Evolutionary conservation across 805 yeast species (phyloP), one percentile per base, ranked within the genome.

Genomic region (Candida sonorensis): DNA sequence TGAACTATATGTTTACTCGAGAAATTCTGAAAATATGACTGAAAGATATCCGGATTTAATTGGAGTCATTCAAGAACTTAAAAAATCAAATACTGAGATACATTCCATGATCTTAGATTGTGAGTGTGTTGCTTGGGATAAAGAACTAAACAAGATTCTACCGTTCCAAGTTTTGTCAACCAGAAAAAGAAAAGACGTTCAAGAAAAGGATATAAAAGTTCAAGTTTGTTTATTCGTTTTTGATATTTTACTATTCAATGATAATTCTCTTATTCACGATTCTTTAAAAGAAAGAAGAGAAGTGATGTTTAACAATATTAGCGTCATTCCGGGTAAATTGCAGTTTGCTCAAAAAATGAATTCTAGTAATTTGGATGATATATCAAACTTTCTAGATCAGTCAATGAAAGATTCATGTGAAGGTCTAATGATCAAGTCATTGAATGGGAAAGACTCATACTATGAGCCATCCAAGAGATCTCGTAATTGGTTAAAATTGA

Each of bases 121-220:
- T 60, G 98, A 92, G 59, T 96, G 96, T 7, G 98, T 92, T 7
- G 98, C 98, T 0, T 92, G 95, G 94, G 96, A 90, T 57, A 65
- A 79, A 35, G 80, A 70, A 33, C 66, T 69, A 15, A 56, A 74
- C n/a, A 83, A 81, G 55, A 90, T 92, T 36, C 61, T 92, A 35
- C 98, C 98, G 1, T 92, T 92, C 59, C 98, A 92, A 57, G 81
- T 86, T 0, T 62, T 92, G 31, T 81, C 95, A 1, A 92, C 98
- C 0, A 74, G 98, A 55, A 92, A 92, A 60, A 72, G 97, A 33
- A 92, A 92, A 55, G 96, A 81, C 46, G 98, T 92, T 5, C 79
- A 83, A 35, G 79, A 80, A 32, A 79, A 80, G 25, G 92, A 86
- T 41, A 85, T 92, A 46, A 85, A 83, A 47, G 96, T 92, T 6